Conservation (phyloP, 2,329 filamentous ascomycete species). For the Fusarium anthophilum region DNA sequence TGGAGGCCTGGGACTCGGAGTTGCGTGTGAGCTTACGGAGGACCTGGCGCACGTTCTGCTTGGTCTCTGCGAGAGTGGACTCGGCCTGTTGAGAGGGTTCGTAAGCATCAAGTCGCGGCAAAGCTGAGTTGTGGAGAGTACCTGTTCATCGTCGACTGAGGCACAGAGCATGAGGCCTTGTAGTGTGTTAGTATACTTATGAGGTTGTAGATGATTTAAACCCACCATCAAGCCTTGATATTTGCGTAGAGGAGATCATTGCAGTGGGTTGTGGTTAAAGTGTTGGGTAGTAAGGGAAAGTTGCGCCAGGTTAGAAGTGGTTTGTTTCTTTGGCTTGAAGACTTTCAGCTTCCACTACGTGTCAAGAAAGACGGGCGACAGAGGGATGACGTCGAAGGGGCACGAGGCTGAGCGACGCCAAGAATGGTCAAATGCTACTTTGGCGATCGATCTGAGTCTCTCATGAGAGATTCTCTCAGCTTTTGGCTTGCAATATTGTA, state of each 20-base stretch:
- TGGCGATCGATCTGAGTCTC: neutral
- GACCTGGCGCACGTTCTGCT: conserved; percentile 89
- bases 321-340: conserved; percentile 9
- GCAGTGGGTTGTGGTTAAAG: neutral
- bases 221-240: conserved; percentile 88
- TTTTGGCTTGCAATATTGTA: neutral
- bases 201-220: conserved; percentile 7
- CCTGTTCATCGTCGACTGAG: conserved; percentile 90
- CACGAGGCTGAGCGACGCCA: conserved; percentile 6
- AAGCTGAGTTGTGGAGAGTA: conserved; percentile 48
- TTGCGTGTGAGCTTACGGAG: conserved; percentile 88
- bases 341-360: conserved; percentile 32
- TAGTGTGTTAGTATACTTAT: conserved; percentile 27
- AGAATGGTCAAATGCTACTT: neutral
- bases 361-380: conserved; percentile 38
- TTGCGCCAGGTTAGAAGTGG: conserved; percentile 14
- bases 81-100: conserved; percentile 60
- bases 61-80: conserved; percentile 83
- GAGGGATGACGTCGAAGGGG: conserved; percentile 27
- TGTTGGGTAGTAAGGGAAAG: neutral
- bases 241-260: conserved; percentile 94
- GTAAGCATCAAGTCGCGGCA: neutral
- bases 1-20: conserved; percentile 88
- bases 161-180: conserved; percentile 93
- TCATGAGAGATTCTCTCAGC: neutral